Percentiles rank a stretch among this genome's conserved stretches.
Evolutionary conservation across 2,329 filamentous ascomycete species (phyloP).

Genomic region (Fusarium sp.): DNA sequence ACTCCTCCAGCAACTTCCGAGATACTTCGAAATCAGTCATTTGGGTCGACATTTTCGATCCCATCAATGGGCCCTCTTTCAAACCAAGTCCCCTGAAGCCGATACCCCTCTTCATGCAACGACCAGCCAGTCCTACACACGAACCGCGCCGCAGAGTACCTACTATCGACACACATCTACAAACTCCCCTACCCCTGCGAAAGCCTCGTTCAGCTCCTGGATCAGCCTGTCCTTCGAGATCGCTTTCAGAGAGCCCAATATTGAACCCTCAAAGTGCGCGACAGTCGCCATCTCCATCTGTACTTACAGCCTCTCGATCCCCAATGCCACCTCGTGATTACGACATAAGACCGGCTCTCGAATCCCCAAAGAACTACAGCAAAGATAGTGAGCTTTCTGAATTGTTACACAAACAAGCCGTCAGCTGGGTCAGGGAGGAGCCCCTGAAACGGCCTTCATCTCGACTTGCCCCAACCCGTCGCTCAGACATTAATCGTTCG

Average conservation of each 20-base stretch:
- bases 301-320: not conserved
- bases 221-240: slow-evolving; percentile 4
- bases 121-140: slow-evolving; percentile 33
- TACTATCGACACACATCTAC: slow-evolving; percentile 24
- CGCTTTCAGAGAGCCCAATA: not conserved
- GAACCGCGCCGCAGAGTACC: slow-evolving; percentile 18
- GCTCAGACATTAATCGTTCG: slow-evolving; percentile 36
- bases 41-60: slow-evolving; percentile 63
- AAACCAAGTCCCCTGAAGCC: slow-evolving; percentile 62
- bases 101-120: slow-evolving; percentile 61
- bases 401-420: slow-evolving; percentile 25
- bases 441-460: slow-evolving; percentile 55
- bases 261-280: not conserved
- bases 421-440: slow-evolving; percentile 50
- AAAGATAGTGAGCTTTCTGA: slow-evolving; percentile 16
- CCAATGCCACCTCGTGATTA: slow-evolving; percentile 5
- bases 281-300: slow-evolving; percentile 5
- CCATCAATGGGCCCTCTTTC: slow-evolving; percentile 60
- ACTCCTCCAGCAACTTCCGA: slow-evolving; percentile 28
- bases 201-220: slow-evolving; percentile 15
- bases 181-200: slow-evolving; percentile 13
- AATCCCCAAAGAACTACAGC: not conserved
- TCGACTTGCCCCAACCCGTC: slow-evolving; percentile 40
- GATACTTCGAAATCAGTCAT: slow-evolving; percentile 52
- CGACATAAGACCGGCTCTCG: not conserved